phyloP scores from a whole-genome alignment of 2,329 filamentous ascomycete species.

The Sporothrix luriei region DNA sequence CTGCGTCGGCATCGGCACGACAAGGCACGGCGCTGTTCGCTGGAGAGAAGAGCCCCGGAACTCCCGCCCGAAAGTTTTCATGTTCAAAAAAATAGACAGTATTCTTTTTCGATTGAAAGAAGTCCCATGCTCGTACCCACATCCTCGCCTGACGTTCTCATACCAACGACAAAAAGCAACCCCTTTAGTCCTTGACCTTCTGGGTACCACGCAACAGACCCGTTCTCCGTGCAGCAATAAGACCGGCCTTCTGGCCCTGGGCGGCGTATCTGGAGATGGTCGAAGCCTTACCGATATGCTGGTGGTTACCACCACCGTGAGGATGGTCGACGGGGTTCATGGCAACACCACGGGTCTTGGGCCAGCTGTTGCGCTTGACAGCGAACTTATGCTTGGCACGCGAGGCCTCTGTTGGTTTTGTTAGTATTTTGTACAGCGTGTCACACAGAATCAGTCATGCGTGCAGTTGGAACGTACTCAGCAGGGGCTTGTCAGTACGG shows the following conservation, averaged over 20 bases:
- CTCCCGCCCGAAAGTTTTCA: slow-evolving; percentile 18
- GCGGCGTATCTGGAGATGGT: slow-evolving; percentile 98
- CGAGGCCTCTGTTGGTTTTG: slow-evolving; percentile 76
- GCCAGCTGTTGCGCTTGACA: slow-evolving; percentile 99
- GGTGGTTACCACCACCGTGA: slow-evolving; percentile 99
- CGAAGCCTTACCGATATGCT: slow-evolving; percentile 99
- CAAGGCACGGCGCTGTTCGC: slow-evolving; percentile 16
- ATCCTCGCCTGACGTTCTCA: slow-evolving; percentile 1
- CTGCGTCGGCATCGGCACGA: slow-evolving; percentile 10
- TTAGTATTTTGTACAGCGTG: not conserved
- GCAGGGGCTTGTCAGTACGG: slow-evolving; percentile 98
- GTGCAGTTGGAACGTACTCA: slow-evolving; percentile 64
- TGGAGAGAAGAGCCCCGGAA: slow-evolving; percentile 23
- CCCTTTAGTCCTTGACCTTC: slow-evolving; percentile 95
- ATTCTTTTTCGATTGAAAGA: slow-evolving; percentile 15
- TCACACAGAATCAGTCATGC: not conserved
- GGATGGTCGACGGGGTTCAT: slow-evolving; percentile 99
- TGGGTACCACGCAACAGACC: slow-evolving; percentile 99
- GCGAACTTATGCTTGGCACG: slow-evolving; percentile 99
- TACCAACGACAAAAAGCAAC: slow-evolving; percentile 43
- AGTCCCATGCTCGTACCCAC: slow-evolving; percentile 17
- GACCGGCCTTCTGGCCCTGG: slow-evolving; percentile 99
- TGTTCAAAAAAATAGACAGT: slow-evolving; percentile 28
- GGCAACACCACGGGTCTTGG: slow-evolving; percentile 99
- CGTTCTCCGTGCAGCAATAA: slow-evolving; percentile 98